A percentile compares a stretch with the other conserved stretches of the same genome.
Evolutionary conservation across 305 asterid species (phyloP).

Genomic region (Ajuga reptans): DNA sequence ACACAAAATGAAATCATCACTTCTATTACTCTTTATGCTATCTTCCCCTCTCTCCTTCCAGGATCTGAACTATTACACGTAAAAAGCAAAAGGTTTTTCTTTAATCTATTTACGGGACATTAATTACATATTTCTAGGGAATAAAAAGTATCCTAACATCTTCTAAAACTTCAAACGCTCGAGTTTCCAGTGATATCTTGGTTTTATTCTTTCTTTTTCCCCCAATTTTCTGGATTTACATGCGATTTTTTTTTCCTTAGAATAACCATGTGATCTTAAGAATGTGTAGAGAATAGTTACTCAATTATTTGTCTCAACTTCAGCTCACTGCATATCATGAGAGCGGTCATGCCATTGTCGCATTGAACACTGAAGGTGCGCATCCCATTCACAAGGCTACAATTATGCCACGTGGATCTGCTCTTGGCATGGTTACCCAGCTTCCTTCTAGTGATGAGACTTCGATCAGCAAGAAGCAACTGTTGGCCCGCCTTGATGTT

Average conservation of each 20-base stretch:
- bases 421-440: slow-evolving; percentile 95
- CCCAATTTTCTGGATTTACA: not conserved
- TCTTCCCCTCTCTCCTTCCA: not conserved
- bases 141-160: not conserved
- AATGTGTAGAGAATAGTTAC: not conserved
- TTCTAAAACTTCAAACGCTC: not conserved
- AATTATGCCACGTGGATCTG: slow-evolving; percentile 89
- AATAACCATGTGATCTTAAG: not conserved
- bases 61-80: not conserved
- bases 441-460: slow-evolving; percentile 93
- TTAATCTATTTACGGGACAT: not conserved
- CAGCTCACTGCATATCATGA: slow-evolving; percentile 98
- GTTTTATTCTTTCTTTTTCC: not conserved
- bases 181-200: not conserved
- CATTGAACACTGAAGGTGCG: slow-evolving; percentile 90
- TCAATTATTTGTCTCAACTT: slow-evolving; percentile 12
- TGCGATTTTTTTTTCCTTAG: not conserved
- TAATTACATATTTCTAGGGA: not conserved
- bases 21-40: not conserved
- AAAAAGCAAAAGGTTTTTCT: not conserved
- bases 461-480: slow-evolving; percentile 84
- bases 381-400: slow-evolving; percentile 97
- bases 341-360: slow-evolving; percentile 95
- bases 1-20: not conserved
- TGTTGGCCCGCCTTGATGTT: slow-evolving; percentile 93